Conservation (phyloP, 1,284 basidiomycete species). For the Leccinum huronense region DNA sequence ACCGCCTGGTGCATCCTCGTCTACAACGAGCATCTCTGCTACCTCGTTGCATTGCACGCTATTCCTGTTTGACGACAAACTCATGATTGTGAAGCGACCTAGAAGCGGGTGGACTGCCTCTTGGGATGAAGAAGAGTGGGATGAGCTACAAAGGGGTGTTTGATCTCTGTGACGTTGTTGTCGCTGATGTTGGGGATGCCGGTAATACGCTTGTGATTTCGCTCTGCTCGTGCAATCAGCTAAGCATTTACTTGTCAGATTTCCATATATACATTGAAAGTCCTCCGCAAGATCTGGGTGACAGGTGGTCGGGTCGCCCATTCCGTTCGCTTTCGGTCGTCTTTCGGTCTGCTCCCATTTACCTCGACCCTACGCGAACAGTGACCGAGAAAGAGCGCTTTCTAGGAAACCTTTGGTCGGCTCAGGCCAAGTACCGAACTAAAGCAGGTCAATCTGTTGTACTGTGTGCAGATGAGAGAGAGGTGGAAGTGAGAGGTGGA, state of each 20-base stretch:
- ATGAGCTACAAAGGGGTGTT: constrained; percentile 86
- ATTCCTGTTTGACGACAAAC: constrained; percentile 93
- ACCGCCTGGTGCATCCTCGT: constrained; percentile 41
- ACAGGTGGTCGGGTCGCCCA: constrained; percentile 80
- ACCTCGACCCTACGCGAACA: constrained; percentile 62
- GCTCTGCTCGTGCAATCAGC: constrained; percentile 9
- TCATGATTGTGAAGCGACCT: constrained; percentile 89
- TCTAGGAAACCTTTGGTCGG: constrained; percentile 81
- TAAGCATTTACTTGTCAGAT: constrained; percentile 46
- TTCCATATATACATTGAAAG: constrained; percentile 82
- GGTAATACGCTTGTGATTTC: constrained; percentile 48
- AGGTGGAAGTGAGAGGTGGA: constrained; percentile 65
- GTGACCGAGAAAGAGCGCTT: constrained; percentile 77
- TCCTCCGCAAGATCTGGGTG: constrained; percentile 75
- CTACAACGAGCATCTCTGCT: constrained; percentile 40
- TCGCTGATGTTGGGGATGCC: constrained; percentile 79
- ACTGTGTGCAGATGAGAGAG: constrained; percentile 65
- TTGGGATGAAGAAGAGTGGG: constrained; percentile 69
- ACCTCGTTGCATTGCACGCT: constrained; percentile 78
- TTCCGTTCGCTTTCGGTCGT: constrained; percentile 75
- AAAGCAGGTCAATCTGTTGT: constrained; percentile 67
- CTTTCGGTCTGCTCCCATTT: constrained; percentile 62
- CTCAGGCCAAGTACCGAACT: constrained; percentile 76
- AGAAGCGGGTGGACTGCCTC: constrained; percentile 53
- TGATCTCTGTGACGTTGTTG: constrained; percentile 81